Conservation (phyloP, 345 rosid species). For the Eutrema yunnanense region DNA sequence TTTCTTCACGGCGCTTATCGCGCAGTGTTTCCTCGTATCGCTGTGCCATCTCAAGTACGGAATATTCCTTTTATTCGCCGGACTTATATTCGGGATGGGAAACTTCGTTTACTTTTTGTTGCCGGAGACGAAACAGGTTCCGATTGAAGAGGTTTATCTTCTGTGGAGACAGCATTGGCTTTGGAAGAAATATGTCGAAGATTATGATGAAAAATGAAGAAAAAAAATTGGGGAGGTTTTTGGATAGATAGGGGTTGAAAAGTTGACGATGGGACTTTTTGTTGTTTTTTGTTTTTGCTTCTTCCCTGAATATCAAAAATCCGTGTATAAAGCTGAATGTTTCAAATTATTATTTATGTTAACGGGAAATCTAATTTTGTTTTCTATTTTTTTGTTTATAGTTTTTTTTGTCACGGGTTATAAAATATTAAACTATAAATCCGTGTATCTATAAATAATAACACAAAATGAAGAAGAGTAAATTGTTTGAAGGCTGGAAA, state of each 20-base stretch:
- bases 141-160: slow-evolving; percentile 76
- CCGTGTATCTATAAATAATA: no score
- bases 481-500: no score
- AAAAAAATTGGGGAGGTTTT: not conserved
- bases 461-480: no score
- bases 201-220: not conserved
- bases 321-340: no score
- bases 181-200: slow-evolving; percentile 61
- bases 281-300: not conserved
- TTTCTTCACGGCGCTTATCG: slow-evolving; percentile 75
- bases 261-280: not conserved
- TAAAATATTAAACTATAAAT: no score
- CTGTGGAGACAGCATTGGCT: slow-evolving; percentile 70
- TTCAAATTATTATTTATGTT: no score
- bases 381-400: no score
- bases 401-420: no score
- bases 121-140: slow-evolving; percentile 90
- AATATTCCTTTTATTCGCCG: slow-evolving; percentile 69
- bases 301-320: not conserved
- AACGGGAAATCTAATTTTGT: no score
- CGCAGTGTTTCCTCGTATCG: slow-evolving; percentile 69
- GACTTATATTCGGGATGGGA: slow-evolving; percentile 61
- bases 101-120: slow-evolving; percentile 65
- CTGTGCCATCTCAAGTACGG: slow-evolving; percentile 70
- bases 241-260: not conserved